Evolutionary conservation across 805 yeast species (phyloP).

Genomic region (Starmerella sp.): DNA sequence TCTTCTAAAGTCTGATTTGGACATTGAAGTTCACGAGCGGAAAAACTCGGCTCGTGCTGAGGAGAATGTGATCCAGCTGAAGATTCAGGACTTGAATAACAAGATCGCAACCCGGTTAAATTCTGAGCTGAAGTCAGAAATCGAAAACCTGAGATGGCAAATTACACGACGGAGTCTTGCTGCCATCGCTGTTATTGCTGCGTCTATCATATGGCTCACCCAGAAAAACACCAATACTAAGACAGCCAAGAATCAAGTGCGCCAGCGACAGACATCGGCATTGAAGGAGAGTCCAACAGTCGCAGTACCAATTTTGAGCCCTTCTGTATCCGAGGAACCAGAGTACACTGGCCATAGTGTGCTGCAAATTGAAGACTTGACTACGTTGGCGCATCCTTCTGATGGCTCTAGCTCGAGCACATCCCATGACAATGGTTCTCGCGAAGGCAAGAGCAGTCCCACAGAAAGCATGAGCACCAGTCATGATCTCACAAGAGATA

Average conservation of each 20-base stretch:
- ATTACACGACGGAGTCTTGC: constrained; percentile 78
- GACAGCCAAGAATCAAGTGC: constrained; percentile 15
- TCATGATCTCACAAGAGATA: no score
- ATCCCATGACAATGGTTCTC: background rate
- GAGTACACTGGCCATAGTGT: background rate
- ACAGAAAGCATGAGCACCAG: no score
- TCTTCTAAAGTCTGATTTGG: constrained; percentile 60
- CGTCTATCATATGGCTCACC: constrained; percentile 43
- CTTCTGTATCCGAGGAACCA: constrained; percentile 14
- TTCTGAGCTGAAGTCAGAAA: constrained; percentile 72
- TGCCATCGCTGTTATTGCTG: constrained; percentile 57
- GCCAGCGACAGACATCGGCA: constrained; percentile 10
- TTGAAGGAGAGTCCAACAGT: constrained; percentile 8
- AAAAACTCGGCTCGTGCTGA: constrained; percentile 71
- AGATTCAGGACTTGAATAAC: constrained; percentile 72
- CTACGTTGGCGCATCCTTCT: background rate
- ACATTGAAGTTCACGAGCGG: constrained; percentile 76
- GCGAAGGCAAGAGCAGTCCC: no score
- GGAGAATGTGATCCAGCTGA: constrained; percentile 54
- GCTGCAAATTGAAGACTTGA: constrained; percentile 4
- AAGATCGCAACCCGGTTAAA: constrained; percentile 72
- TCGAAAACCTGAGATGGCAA: constrained; percentile 87
- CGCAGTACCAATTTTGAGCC: constrained; percentile 16
- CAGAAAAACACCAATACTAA: constrained; percentile 27
- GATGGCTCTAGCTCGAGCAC: background rate